phyloP scores from a whole-genome alignment of 2,329 filamentous ascomycete genomes.

The Elsinoe arachidis region DNA sequence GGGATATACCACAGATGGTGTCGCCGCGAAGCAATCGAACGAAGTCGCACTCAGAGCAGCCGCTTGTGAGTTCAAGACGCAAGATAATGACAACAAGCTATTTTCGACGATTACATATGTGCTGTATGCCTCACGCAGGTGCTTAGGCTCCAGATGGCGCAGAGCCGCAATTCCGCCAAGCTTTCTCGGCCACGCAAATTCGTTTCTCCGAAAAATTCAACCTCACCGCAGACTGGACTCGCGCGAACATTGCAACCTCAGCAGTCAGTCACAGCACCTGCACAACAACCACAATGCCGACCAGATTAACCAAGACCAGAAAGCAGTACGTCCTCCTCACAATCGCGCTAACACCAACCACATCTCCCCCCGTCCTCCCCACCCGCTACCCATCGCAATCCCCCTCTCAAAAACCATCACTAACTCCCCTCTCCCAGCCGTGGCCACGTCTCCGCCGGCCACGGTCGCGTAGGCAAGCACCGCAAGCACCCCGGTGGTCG shows the following conservation, averaged over 20 bases:
- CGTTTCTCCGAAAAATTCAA: conserved; percentile 11
- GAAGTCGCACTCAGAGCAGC: too few relatives aligned
- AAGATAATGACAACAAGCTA: too few relatives aligned
- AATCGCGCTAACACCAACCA: conserved; percentile 3
- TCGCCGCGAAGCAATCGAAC: too few relatives aligned
- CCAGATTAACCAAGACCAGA: conserved; percentile 65
- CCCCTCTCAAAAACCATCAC: background rate
- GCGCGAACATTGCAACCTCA: background rate
- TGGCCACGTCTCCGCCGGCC: conserved; percentile 96
- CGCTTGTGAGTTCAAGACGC: too few relatives aligned
- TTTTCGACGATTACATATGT: too few relatives aligned
- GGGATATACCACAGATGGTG: too few relatives aligned
- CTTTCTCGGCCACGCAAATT: background rate
- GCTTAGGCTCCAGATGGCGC: too few relatives aligned
- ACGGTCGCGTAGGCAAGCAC: conserved; percentile 99
- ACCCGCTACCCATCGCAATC: background rate
- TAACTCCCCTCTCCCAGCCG: conserved; percentile 49
- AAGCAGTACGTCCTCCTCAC: conserved; percentile 56
- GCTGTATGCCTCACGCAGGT: too few relatives aligned
- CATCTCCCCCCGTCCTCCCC: background rate
- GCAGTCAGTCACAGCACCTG: conserved; percentile 5
- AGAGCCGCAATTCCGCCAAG: background rate
- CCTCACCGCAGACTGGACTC: background rate
- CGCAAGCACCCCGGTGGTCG: conserved; percentile 75
- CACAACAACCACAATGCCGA: conserved; percentile 55